Evolutionary conservation across 257 asterid species (phyloP), one percentile per base, ranked within the genome.

Genomic region (Solanum ahanhuiri): DNA sequence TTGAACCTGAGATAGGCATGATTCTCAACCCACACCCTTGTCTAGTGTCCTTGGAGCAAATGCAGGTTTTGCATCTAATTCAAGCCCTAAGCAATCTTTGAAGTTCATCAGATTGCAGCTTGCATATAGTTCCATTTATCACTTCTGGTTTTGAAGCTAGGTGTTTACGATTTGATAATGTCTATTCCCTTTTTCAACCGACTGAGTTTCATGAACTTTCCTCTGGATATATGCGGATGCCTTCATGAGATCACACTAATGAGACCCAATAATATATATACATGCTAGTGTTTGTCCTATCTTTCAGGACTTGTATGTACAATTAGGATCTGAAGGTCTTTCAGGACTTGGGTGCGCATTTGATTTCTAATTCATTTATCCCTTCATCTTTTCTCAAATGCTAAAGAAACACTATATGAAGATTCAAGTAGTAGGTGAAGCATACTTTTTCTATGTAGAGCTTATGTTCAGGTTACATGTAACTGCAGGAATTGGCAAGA

Each of bases 401-500:
- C 57, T 37, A 37, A 75, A 75, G 33, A 22, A 75, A 75, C 20
- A 41, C 33, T 22, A 37, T 75, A 12, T 37, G 57, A 37, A 75
- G 57, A 75, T 75, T 75, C 57, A 37, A 37, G 57, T 75, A 76
- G 60, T 76, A 8, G 72, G 31, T 81, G 41, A 66, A 23, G 82
- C 64, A 75, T 39, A 73, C 9, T 3, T 48, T 11, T 22, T 12
- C 30, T 75, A 75, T 23, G 37, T 25, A 37, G 57, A 37, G 57
- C 57, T 75, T 37, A 75, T 75, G 57, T 11, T n/a, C 82, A 37
- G 3, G 20, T 75, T 75, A 85, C n/a, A 88, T 87, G 82, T 88
- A 82, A 85, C 72, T 90, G 91, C 97, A 96, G 99, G 93, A 90
- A 70, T 88, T 93, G 90, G 87, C 89, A 37, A 93, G 95, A 85